Conservation (phyloP, 2,329 filamentous ascomycete genomes). For the Sordariomycetes sp. region DNA sequence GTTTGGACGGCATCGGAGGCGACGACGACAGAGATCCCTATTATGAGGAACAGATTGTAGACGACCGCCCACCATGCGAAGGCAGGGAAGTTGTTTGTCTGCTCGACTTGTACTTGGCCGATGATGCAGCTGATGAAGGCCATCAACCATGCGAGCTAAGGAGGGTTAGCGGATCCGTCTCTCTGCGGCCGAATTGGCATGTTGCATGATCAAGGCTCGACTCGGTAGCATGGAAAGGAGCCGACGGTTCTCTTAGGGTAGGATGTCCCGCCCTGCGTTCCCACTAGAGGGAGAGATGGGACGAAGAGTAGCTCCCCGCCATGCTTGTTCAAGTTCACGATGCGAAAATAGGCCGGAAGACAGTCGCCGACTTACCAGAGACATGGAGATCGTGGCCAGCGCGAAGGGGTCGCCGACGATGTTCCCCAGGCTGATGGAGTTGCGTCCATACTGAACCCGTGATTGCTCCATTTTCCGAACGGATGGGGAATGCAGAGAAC, state of each 20-base stretch:
- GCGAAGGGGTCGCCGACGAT: constrained; percentile 95
- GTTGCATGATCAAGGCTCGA: background rate
- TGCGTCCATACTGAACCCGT: constrained; percentile 40
- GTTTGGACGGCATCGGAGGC: constrained; percentile 76
- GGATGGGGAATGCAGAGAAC: constrained; percentile 62
- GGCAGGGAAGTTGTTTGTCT: constrained; percentile 53
- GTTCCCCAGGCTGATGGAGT: constrained; percentile 69
- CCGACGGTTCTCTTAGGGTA: background rate
- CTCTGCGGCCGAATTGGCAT: background rate
- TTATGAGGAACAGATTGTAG: constrained; percentile 75
- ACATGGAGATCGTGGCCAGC: constrained; percentile 85
- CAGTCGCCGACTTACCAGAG: constrained; percentile 53
- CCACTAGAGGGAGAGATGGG: background rate
- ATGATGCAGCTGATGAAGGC: constrained; percentile 81
- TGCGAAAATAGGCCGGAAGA: background rate
- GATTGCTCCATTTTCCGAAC: constrained; percentile 72
- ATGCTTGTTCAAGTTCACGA: background rate
- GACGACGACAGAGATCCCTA: constrained; percentile 71
- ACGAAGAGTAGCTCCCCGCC: background rate
- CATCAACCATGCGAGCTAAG: constrained; percentile 88
- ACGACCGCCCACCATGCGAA: constrained; percentile 89
- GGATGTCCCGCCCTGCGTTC: background rate
- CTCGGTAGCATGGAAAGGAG: background rate
- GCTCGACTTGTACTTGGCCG: constrained; percentile 36
- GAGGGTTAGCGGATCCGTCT: constrained; percentile 10